phyloP scores from a whole-genome alignment of 768 basidiomycete genomes.

The Tremella fuciformis region DNA sequence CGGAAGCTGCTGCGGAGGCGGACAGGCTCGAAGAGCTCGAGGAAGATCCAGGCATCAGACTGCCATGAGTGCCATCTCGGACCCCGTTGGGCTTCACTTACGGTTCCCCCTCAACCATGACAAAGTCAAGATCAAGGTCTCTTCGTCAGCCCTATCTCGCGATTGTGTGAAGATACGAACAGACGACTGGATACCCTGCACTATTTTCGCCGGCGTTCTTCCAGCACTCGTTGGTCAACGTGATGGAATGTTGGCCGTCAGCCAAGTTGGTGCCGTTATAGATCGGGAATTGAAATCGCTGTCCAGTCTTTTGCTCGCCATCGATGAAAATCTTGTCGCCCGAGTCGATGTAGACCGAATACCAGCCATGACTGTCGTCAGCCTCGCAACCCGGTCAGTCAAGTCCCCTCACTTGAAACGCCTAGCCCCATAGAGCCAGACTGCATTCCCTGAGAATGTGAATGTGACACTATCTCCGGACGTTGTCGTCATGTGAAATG shows the following conservation, averaged over 20 bases:
- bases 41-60: too few species aligned
- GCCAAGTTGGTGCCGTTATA: background rate
- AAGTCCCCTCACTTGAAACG: slow-evolving; percentile 33
- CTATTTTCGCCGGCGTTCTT: too few species aligned
- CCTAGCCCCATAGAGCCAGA: slow-evolving; percentile 34
- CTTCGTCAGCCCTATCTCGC: too few species aligned
- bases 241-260: slow-evolving; percentile 1
- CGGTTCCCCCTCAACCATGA: too few species aligned
- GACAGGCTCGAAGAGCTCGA: too few species aligned
- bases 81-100: too few species aligned
- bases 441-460: slow-evolving; percentile 36
- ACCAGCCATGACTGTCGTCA: slow-evolving; percentile 14
- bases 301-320: background rate
- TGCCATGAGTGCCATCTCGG: too few species aligned
- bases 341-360: slow-evolving; percentile 4
- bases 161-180: too few species aligned
- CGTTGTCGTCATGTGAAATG: background rate
- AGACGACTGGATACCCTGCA: too few species aligned
- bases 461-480: slow-evolving; percentile 32
- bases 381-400: background rate
- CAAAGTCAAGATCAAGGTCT: too few species aligned
- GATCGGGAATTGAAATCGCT: background rate
- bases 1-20: too few species aligned
- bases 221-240: slow-evolving; percentile 10
- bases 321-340: slow-evolving; percentile 2